These are phyloP conservation scores for Dendryphion nanum DNA, from an alignment of 2,329 filamentous ascomycete genomes.

Conservation along the genomic window DNA sequence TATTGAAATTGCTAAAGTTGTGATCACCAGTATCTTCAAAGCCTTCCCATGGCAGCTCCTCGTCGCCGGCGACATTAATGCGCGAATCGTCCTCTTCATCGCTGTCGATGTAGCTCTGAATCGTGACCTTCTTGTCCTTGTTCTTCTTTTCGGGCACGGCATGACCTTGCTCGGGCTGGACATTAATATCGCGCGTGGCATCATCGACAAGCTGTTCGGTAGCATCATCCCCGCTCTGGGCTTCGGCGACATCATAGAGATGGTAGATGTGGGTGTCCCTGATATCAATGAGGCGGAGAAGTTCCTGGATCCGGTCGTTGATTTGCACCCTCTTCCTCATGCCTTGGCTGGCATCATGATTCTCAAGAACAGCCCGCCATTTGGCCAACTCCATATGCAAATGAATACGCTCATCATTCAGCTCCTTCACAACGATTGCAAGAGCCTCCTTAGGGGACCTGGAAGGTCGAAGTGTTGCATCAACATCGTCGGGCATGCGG, in stretches of 20 bases:
- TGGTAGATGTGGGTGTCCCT: constrained; percentile 80
- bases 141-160: constrained; percentile 15
- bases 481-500: constrained; percentile 53
- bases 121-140: constrained; percentile 37
- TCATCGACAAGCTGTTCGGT: constrained; percentile 43
- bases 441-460: constrained; percentile 71
- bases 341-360: constrained; percentile 60
- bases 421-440: constrained; percentile 76
- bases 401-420: constrained; percentile 77
- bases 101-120: constrained; percentile 30
- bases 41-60: constrained; percentile 41
- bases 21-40: constrained; percentile 28
- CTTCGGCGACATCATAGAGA: constrained; percentile 80
- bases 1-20: constrained; percentile 3
- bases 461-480: constrained; percentile 59
- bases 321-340: constrained; percentile 63
- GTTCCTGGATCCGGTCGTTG: constrained; percentile 58
- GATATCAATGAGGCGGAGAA: constrained; percentile 65
- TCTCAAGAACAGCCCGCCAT: constrained; percentile 60
- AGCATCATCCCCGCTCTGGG: constrained; percentile 64
- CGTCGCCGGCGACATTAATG: constrained; percentile 25
- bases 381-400: constrained; percentile 67
- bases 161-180: constrained; percentile 35
- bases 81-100: constrained; percentile 10
- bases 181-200: constrained; percentile 41